phyloP scores from a whole-genome alignment of 495 filamentous ascomycete species.

The Lasiosphaeria ovina region DNA sequence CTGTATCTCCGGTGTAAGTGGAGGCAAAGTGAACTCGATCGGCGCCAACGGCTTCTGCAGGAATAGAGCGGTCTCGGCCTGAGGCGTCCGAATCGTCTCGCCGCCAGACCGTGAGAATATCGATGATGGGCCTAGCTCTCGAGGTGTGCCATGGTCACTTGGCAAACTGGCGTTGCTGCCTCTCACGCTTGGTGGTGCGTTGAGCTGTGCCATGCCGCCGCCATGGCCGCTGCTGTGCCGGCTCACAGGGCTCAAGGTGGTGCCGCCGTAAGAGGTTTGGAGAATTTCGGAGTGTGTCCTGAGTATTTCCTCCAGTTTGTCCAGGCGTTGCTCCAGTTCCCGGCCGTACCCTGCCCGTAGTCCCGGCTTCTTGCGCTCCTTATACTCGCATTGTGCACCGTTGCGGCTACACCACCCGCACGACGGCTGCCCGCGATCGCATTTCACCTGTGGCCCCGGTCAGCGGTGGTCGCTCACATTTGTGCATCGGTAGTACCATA shows the following conservation, averaged over 20 bases:
- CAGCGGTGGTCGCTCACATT: slow-evolving; percentile 1
- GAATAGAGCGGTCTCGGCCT: slow-evolving; percentile 61
- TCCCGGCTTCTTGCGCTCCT: slow-evolving; percentile 81
- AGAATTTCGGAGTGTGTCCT: slow-evolving; percentile 49
- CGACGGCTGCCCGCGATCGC: slow-evolving; percentile 75
- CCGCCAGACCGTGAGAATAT: slow-evolving; percentile 33
- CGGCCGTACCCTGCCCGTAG: slow-evolving; percentile 82
- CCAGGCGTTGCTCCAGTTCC: slow-evolving; percentile 79
- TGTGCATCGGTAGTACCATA: neutral
- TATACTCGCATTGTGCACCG: slow-evolving; percentile 74
- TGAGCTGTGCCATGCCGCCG: slow-evolving; percentile 27
- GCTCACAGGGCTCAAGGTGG: slow-evolving; percentile 22
- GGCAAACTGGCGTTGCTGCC: slow-evolving; percentile 42
- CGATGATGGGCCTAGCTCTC: slow-evolving; percentile 37
- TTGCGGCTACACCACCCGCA: slow-evolving; percentile 90
- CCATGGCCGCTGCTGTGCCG: slow-evolving; percentile 44
- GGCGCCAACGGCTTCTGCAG: slow-evolving; percentile 56
- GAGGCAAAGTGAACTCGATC: slow-evolving; percentile 37
- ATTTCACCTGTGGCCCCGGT: slow-evolving; percentile 58
- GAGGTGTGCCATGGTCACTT: slow-evolving; percentile 49
- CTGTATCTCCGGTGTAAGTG: slow-evolving; percentile 29
- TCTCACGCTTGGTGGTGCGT: slow-evolving; percentile 50
- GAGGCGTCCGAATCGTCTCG: slow-evolving; percentile 49
- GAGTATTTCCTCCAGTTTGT: slow-evolving; percentile 53
- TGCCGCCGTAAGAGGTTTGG: slow-evolving; percentile 31